A percentile compares a stretch with the other conserved stretches of the same genome.
Evolutionary conservation across 2,329 filamentous ascomycete genomes (phyloP).

Genomic region (Cercospora sp.): DNA sequence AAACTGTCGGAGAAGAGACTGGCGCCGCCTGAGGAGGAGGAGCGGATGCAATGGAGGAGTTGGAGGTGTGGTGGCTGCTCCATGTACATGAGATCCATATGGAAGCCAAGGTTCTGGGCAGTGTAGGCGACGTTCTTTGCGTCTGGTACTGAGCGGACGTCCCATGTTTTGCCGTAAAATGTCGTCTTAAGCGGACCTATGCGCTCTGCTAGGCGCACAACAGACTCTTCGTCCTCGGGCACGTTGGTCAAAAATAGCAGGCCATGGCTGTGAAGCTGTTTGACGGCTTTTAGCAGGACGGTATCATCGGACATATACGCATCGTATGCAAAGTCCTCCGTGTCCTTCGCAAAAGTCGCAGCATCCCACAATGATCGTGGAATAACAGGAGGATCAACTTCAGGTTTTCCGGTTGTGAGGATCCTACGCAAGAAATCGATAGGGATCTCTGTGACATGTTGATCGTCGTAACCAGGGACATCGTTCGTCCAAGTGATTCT

Average conservation of each 20-base stretch:
- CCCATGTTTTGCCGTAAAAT: conserved; percentile 89
- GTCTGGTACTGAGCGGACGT: conserved; percentile 76
- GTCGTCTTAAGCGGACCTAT: conserved; percentile 81
- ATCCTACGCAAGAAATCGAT: conserved; percentile 7
- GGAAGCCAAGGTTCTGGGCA: conserved; percentile 74
- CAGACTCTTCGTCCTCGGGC: conserved; percentile 55
- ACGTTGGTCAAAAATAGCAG: conserved; percentile 75
- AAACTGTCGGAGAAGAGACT: conserved; percentile 83
- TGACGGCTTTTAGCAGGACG: conserved; percentile 62
- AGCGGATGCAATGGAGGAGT: conserved; percentile 83
- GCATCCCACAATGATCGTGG: conserved; percentile 45
- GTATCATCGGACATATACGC: conserved; percentile 66
- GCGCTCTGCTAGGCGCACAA: conserved; percentile 66
- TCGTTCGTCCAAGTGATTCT: conserved; percentile 63
- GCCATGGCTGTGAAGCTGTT: conserved; percentile 65
- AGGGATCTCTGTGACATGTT: conserved; percentile 45
- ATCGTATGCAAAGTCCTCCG: conserved; percentile 64
- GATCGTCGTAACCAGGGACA: conserved; percentile 45
- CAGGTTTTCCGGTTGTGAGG: not conserved
- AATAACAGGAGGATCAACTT: not conserved
- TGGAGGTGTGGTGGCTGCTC: conserved; percentile 76
- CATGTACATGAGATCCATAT: conserved; percentile 93
- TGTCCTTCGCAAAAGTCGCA: conserved; percentile 48
- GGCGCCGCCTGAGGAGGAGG: conserved; percentile 75
- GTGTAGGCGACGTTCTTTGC: conserved; percentile 93